Percentiles rank a stretch among this genome's conserved stretches.
Conservation (phyloP, 2,329 filamentous ascomycete genomes). For the Cladosporium sp. region DNA sequence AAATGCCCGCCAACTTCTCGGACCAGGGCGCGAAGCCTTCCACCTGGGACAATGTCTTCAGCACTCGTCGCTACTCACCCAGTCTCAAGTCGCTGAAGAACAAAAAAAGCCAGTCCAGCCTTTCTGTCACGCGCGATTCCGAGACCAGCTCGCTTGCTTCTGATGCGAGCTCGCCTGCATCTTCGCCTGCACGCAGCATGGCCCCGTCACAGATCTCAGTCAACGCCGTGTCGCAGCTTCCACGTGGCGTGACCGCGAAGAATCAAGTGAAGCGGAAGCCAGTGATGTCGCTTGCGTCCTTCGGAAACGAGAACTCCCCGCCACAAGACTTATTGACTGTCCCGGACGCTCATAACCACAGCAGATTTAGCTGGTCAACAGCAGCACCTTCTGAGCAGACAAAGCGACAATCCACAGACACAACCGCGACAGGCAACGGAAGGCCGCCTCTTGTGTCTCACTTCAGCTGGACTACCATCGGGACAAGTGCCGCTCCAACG, state of each 20-base stretch:
- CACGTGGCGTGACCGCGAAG: conserved; percentile 8
- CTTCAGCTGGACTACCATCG: conserved; percentile 41
- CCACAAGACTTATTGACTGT: conserved; percentile 14
- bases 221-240: conserved; percentile 9
- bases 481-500: conserved; percentile 17
- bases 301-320: conserved; percentile 20
- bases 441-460: conserved; percentile 27
- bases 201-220: conserved; percentile 13
- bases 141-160: conserved; percentile 16
- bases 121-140: conserved; percentile 22
- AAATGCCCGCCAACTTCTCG: conserved; percentile 17
- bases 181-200: conserved; percentile 15
- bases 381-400: conserved; percentile 24
- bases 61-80: conserved; percentile 16
- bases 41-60: conserved; percentile 18
- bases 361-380: conserved; percentile 34
- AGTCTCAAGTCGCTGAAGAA: conserved; percentile 12
- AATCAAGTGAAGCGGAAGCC: conserved; percentile 24
- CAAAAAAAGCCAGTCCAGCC: conserved; percentile 16
- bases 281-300: conserved; percentile 11
- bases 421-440: conserved; percentile 19
- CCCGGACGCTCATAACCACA: conserved; percentile 9
- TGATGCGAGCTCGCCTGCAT: conserved; percentile 18
- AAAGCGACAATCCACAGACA: conserved; percentile 18
- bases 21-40: conserved; percentile 16